phyloP scores from a whole-genome alignment of 345 rosid genomes.

The Citrus reticulata region DNA sequence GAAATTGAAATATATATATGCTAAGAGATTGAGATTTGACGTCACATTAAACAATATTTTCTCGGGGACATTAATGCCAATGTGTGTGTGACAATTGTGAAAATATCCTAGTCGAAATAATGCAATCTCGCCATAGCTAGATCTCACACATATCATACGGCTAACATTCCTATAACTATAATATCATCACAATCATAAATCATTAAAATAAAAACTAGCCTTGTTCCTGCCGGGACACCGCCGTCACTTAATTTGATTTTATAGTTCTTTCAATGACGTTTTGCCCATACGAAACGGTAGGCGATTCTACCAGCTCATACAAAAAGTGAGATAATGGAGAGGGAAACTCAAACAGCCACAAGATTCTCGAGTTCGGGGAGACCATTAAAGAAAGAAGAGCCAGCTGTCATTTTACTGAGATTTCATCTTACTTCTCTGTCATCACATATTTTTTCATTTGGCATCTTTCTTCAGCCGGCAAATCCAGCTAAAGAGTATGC shows the following conservation, averaged over 20 bases:
- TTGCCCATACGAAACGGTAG: background rate
- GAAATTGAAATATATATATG: background rate
- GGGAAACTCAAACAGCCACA: constrained; percentile 2
- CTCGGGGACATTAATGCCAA: no score
- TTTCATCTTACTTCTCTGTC: background rate
- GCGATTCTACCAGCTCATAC: background rate
- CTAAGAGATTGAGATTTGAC: background rate
- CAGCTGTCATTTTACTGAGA: background rate
- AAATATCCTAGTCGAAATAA: background rate
- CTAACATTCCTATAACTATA: background rate
- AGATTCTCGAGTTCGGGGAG: background rate
- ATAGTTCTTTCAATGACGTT: background rate
- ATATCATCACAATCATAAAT: background rate
- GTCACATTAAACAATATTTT: background rate
- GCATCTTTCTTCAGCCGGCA: constrained; percentile 20
- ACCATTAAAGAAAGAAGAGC: background rate
- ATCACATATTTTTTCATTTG: background rate
- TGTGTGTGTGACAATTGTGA: background rate
- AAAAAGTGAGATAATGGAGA: background rate
- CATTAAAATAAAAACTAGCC: background rate
- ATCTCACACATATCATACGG: background rate
- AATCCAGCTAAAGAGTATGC: constrained; percentile 23
- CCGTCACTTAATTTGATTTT: no score
- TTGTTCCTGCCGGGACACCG: no score
- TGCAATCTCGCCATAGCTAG: background rate